A percentile compares a stretch with the other conserved stretches of the same genome.
phyloP scores from a whole-genome alignment of 2,329 filamentous ascomycete species.

The Ophiostoma australiae region DNA sequence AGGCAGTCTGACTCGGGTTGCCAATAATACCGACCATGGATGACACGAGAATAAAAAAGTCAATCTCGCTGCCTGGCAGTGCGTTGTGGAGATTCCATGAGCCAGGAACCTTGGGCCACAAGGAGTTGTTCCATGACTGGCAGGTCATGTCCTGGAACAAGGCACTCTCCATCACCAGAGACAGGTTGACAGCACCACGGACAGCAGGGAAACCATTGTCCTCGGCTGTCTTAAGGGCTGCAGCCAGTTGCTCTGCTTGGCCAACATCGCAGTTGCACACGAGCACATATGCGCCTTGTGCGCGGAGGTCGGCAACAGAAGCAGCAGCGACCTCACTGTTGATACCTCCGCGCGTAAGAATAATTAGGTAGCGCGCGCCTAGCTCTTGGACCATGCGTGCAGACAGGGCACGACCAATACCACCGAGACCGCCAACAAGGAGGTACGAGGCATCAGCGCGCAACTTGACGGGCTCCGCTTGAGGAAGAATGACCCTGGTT shows the following conservation, averaged over 20 bases:
- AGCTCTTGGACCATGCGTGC: constrained; percentile 29
- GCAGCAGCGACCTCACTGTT: constrained; percentile 19
- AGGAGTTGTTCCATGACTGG: constrained; percentile 25
- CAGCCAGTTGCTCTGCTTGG: constrained; percentile 22
- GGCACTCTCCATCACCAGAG: constrained; percentile 27
- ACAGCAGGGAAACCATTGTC: constrained; percentile 24
- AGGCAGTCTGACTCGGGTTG: constrained; percentile 39
- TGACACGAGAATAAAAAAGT: constrained; percentile 39
- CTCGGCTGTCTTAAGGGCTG: constrained; percentile 18
- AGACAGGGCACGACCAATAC: constrained; percentile 30
- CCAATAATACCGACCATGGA: constrained; percentile 37
- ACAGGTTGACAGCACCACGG: constrained; percentile 26
- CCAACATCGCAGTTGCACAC: constrained; percentile 26
- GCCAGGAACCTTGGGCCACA: constrained; percentile 35
- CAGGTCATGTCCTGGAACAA: constrained; percentile 27
- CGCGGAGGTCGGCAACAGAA: constrained; percentile 19
- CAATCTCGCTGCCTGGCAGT: constrained; percentile 27
- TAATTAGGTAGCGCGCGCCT: constrained; percentile 26
- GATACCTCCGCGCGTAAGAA: constrained; percentile 25
- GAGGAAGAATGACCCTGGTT: constrained; percentile 23
- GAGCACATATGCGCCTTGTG: constrained; percentile 20
- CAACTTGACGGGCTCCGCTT: constrained; percentile 14
- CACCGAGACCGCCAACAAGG: constrained; percentile 32
- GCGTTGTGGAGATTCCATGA: constrained; percentile 39
- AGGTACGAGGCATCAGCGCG: constrained; percentile 29